A percentile compares a stretch with the other conserved stretches of the same genome.
Evolutionary conservation across 106 monocot genomes (phyloP).

Genomic region (Dendrobium nobile): DNA sequence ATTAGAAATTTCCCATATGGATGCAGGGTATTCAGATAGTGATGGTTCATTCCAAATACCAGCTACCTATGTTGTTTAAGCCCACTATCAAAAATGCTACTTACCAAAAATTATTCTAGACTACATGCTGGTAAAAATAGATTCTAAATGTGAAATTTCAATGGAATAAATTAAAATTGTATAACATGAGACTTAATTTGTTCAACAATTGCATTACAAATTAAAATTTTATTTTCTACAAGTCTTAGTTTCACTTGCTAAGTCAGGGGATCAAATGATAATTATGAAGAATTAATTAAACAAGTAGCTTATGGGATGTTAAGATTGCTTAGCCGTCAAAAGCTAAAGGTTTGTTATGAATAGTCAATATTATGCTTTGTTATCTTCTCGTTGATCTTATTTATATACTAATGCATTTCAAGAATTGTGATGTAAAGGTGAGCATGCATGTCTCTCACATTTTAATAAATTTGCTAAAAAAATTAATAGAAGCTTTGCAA

Average conservation of each 20-base stretch:
- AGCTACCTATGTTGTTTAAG: slow-evolving; percentile 79
- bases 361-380: neutral
- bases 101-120: slow-evolving; percentile 87
- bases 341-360: slow-evolving; percentile 57
- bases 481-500: too few species aligned
- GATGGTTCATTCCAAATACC: slow-evolving; percentile 42
- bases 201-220: neutral
- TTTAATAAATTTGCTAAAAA: too few species aligned
- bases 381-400: too few species aligned
- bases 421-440: too few species aligned
- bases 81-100: slow-evolving; percentile 85
- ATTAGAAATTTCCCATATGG: slow-evolving; percentile 80
- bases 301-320: slow-evolving; percentile 62
- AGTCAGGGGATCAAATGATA: slow-evolving; percentile 45
- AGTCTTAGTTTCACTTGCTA: slow-evolving; percentile 72
- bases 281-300: slow-evolving; percentile 58
- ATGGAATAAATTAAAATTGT: neutral
- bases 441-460: too few species aligned
- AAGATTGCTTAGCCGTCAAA: slow-evolving; percentile 78
- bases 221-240: neutral
- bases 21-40: slow-evolving; percentile 81
- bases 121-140: slow-evolving; percentile 69
- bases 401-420: too few species aligned
- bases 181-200: neutral
- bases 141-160: neutral